A percentile compares a stretch with the other conserved stretches of the same genome.
These are phyloP conservation scores for Aphanocladium album DNA, from an alignment of 2,329 filamentous ascomycete genomes.

Conservation along the genomic window DNA sequence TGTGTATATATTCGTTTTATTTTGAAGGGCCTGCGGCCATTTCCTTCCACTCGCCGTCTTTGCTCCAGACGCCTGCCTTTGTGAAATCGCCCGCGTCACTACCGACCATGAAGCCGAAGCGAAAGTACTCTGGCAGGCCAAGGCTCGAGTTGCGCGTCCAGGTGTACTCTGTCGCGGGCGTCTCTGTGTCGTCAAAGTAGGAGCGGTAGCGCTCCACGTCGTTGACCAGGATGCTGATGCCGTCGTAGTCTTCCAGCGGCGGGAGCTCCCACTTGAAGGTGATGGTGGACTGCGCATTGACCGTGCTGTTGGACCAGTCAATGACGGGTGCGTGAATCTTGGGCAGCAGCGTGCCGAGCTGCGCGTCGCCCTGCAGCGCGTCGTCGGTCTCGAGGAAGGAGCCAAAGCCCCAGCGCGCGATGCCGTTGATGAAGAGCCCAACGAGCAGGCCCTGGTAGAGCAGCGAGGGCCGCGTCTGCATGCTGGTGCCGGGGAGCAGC, in stretches of 20 bases:
- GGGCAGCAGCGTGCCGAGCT: constrained; percentile 58
- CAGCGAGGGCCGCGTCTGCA: constrained; percentile 80
- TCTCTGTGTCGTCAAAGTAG: constrained; percentile 57
- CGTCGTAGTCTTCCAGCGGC: constrained; percentile 55
- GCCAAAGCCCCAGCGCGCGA: constrained; percentile 91
- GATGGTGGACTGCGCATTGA: constrained; percentile 53
- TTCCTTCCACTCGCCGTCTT: constrained; percentile 57
- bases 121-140: constrained; percentile 63
- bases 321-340: constrained; percentile 44
- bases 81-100: constrained; percentile 65
- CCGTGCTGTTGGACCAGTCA: constrained; percentile 30
- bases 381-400: constrained; percentile 77
- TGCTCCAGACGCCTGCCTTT: constrained; percentile 66
- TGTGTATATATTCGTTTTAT: constrained; percentile 11
- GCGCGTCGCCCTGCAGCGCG: constrained; percentile 64
- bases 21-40: constrained; percentile 60
- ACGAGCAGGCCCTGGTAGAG: constrained; percentile 86
- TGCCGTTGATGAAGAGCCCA: constrained; percentile 89
- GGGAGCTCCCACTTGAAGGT: constrained; percentile 51
- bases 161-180: constrained; percentile 42
- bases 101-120: constrained; percentile 70
- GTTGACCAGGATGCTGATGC: constrained; percentile 75
- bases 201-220: constrained; percentile 77
- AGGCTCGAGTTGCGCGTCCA: constrained; percentile 50
- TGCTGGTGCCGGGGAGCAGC: constrained; percentile 78